phyloP scores from a whole-genome alignment of 192 early-diverging fungal genomes.

The Dissophora globulifera region DNA sequence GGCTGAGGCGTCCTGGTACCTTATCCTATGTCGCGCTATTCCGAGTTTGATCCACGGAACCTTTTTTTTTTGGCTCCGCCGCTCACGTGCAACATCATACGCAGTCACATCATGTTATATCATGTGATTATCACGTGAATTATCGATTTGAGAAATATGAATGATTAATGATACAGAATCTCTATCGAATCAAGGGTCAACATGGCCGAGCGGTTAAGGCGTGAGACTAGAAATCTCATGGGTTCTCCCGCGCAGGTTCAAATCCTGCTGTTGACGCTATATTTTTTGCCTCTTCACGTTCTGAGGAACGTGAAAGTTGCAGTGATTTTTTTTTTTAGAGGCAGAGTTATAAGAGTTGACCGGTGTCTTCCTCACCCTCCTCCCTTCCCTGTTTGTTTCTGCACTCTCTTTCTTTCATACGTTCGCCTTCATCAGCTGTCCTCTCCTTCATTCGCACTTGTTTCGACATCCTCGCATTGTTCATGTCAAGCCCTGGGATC shows the following conservation, averaged over 20 bases:
- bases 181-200: constrained; percentile 18
- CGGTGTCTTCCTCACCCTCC: no score
- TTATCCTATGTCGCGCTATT: not conserved
- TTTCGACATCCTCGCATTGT: not conserved
- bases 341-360: no score
- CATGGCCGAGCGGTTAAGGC: constrained; percentile 63
- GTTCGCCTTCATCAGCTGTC: no score
- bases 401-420: no score
- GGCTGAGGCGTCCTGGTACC: not conserved
- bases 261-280: constrained; percentile 64
- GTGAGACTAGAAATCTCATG: constrained; percentile 66
- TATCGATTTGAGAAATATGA: not conserved
- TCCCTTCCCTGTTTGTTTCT: no score
- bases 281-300: constrained; percentile 2
- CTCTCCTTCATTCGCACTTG: not conserved
- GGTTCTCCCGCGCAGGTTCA: constrained; percentile 67
- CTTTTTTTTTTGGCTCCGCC: no score
- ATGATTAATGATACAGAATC: no score
- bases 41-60: no score
- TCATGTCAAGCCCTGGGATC: not conserved
- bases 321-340: no score
- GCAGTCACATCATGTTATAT: not conserved
- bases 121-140: not conserved
- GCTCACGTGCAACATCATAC: no score
- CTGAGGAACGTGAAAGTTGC: not conserved